A percentile compares a stretch with the other conserved stretches of the same genome.
Evolutionary conservation across 2,329 filamentous ascomycete genomes (phyloP).

Genomic region (Talaromyces funiculosus): DNA sequence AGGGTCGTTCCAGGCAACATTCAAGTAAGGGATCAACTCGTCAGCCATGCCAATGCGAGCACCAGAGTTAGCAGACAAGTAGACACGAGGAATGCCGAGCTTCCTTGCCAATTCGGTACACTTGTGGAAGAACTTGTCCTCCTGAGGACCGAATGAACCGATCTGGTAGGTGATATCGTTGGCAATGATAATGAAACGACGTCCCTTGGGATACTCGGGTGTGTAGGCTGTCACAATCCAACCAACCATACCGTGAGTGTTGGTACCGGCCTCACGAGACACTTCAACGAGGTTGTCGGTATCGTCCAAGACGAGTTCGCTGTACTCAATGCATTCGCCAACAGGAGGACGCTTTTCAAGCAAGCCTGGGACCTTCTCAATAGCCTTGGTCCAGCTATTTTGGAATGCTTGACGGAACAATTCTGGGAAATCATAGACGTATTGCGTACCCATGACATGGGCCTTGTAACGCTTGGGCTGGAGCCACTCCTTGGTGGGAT

Average conservation of each 20-base stretch:
- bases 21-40: constrained; percentile 95
- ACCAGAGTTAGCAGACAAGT: constrained; percentile 97
- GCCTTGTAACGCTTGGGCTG: constrained; percentile 99
- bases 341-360: constrained; percentile 74
- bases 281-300: constrained; percentile 88
- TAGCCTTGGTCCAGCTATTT: constrained; percentile 79
- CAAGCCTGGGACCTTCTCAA: constrained; percentile 67
- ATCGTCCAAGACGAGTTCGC: constrained; percentile 91
- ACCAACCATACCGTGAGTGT: constrained; percentile 95
- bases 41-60: constrained; percentile 94
- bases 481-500: constrained; percentile 96
- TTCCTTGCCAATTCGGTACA: constrained; percentile 94
- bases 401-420: constrained; percentile 97
- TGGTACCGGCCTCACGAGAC: constrained; percentile 88
- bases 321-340: constrained; percentile 90
- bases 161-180: constrained; percentile 99
- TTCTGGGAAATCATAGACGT: constrained; percentile 99
- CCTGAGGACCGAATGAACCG: constrained; percentile 90
- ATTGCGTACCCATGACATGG: constrained; percentile 97
- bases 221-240: constrained; percentile 95
- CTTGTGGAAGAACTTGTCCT: constrained; percentile 98
- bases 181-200: constrained; percentile 91
- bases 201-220: constrained; percentile 87
- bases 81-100: constrained; percentile 92
- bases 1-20: constrained; percentile 89